Evolutionary conservation across 176 grass and related monocot genomes (phyloP).

Genomic region (Thalia dealbata): DNA sequence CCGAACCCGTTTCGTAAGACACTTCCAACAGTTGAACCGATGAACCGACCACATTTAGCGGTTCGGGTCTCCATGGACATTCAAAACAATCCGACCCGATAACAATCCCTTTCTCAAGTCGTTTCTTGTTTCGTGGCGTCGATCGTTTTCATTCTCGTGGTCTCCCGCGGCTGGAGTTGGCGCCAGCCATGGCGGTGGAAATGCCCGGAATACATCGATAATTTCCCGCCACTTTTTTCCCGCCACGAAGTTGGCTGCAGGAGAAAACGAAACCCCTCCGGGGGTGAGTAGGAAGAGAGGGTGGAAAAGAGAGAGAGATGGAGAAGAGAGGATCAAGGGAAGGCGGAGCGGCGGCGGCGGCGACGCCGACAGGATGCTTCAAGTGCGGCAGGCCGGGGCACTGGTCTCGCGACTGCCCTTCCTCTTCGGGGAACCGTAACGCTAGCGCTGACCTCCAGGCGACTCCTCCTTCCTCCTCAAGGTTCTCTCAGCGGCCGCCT

Average conservation of each 20-base stretch:
- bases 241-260: neutral
- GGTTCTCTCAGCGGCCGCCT: conserved; percentile 3
- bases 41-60: no score
- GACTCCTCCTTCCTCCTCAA: neutral
- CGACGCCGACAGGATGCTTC: conserved; percentile 60
- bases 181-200: neutral
- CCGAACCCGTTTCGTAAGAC: no score
- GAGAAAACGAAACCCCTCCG: neutral
- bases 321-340: neutral
- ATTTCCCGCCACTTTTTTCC: neutral
- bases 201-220: neutral
- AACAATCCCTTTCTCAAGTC: neutral
- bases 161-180: neutral
- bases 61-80: no score
- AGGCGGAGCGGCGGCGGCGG: conserved; percentile 19
- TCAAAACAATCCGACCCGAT: no score
- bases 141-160: neutral
- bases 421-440: conserved; percentile 18
- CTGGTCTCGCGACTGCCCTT: conserved; percentile 79
- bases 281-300: neutral
- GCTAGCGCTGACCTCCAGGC: conserved; percentile 6
- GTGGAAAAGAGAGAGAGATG: neutral
- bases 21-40: no score
- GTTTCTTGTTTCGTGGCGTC: neutral
- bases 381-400: conserved; percentile 72